phyloP scores from a whole-genome alignment of 371 early-diverging fungal species.

The Mortierella sp. region DNA sequence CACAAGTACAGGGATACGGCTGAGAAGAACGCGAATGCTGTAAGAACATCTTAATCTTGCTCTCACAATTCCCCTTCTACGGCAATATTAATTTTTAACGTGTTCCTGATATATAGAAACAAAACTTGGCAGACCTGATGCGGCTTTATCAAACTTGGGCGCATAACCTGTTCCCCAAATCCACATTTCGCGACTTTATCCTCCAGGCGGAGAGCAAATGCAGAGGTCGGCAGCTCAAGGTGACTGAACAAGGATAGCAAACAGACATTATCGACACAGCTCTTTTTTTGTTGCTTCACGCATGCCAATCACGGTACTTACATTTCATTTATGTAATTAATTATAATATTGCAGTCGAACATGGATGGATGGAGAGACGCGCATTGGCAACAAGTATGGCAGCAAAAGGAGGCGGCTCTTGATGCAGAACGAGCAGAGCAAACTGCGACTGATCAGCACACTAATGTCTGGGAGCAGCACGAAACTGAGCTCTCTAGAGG shows the following conservation, averaged over 20 bases:
- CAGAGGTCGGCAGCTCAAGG: constrained; percentile 31
- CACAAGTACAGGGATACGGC: constrained; percentile 20
- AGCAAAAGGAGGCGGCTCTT: too few species aligned
- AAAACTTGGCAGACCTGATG: constrained; percentile 44
- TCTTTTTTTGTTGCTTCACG: background rate
- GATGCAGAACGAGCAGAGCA: too few species aligned
- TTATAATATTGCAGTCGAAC: too few species aligned
- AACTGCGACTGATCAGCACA: too few species aligned
- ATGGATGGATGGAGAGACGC: too few species aligned
- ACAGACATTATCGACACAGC: background rate
- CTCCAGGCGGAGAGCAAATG: constrained; percentile 28
- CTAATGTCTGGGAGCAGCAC: too few species aligned
- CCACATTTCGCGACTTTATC: constrained; percentile 44
- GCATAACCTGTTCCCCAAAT: constrained; percentile 46
- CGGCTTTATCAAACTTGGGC: constrained; percentile 49
- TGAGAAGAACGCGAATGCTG: constrained; percentile 39
- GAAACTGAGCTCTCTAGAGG: too few species aligned
- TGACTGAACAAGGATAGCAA: constrained; percentile 10
- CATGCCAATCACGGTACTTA: constrained; percentile 5
- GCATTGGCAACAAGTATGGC: too few species aligned
- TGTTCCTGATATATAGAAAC: constrained; percentile 24
- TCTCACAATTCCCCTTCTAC: background rate
- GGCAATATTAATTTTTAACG: background rate
- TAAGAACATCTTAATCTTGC: constrained; percentile 3
- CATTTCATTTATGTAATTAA: constrained; percentile 4